These are phyloP conservation scores for Citrullus colocynthis DNA, from an alignment of 306 rosid genomes.

Conservation along the genomic window DNA sequence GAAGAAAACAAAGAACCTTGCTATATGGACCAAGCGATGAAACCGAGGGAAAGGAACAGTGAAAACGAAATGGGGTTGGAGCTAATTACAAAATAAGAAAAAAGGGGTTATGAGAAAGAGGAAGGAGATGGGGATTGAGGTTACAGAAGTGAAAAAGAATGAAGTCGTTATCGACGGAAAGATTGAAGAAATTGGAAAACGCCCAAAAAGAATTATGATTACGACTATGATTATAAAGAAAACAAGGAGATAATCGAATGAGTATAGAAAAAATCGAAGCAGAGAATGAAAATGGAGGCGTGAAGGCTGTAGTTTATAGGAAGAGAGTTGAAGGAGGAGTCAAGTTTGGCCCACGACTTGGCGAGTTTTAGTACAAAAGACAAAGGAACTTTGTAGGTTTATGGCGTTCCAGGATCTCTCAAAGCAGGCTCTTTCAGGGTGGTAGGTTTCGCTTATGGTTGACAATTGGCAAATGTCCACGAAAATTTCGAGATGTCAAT, in stretches of 20 bases:
- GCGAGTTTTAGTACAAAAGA: background rate
- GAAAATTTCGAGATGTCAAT: no score
- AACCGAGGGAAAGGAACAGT: conserved; percentile 24
- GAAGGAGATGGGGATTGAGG: conserved; percentile 23
- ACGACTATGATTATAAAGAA: background rate
- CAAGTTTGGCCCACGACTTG: conserved; percentile 4
- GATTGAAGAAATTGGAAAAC: conserved; percentile 9
- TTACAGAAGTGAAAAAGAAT: background rate
- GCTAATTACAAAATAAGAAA: conserved; percentile 18
- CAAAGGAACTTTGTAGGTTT: background rate
- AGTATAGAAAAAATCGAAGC: conserved; percentile 22
- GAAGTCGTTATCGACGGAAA: conserved; percentile 17
- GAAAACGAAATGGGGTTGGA: conserved; percentile 2
- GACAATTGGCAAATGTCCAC: background rate
- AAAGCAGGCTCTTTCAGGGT: background rate
- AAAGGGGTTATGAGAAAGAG: conserved; percentile 32
- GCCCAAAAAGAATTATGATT: background rate
- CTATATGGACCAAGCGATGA: conserved; percentile 15
- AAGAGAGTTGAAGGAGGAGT: conserved; percentile 14
- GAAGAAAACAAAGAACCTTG: conserved; percentile 10
- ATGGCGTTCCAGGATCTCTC: background rate
- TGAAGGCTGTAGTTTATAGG: background rate
- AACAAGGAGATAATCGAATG: background rate
- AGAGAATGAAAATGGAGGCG: conserved; percentile 14
- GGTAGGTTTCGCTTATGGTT: background rate